Conservation (phyloP, 2,329 filamentous ascomycete genomes). For the Pestalotiopsis sp. region DNA sequence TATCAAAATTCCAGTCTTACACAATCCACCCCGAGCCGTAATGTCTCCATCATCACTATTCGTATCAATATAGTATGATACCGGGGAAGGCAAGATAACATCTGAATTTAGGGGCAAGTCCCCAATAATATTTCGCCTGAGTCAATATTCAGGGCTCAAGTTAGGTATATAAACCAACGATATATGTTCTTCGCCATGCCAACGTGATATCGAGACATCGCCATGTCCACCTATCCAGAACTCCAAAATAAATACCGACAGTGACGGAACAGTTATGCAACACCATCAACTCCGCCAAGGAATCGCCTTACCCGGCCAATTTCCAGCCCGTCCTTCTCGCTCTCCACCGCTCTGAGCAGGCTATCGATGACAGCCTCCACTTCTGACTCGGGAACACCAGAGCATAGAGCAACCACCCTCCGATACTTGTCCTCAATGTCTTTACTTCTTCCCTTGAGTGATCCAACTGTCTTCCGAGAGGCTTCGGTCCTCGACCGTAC, state of each 20-base stretch:
- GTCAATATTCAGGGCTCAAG: background rate
- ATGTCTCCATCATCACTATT: too few species aligned
- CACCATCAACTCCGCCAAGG: constrained; percentile 75
- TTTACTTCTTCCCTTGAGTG: constrained; percentile 76
- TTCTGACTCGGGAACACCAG: constrained; percentile 73
- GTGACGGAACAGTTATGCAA: constrained; percentile 38
- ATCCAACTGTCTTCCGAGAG: constrained; percentile 68
- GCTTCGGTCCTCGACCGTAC: constrained; percentile 70
- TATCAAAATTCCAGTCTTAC: too few species aligned
- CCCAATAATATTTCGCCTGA: background rate
- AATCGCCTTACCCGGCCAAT: constrained; percentile 79
- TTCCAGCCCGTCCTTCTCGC: constrained; percentile 77
- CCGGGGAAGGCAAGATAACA: background rate
- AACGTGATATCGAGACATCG: background rate
- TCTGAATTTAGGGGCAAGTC: background rate
- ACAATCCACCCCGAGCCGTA: too few species aligned
- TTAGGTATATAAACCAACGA: constrained; percentile 9
- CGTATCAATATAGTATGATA: too few species aligned
- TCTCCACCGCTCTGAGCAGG: constrained; percentile 85
- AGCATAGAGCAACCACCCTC: constrained; percentile 85
- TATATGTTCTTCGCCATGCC: background rate
- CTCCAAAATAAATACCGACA: background rate
- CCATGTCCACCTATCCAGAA: background rate
- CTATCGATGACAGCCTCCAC: constrained; percentile 82
- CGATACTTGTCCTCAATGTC: constrained; percentile 88